Conservation (phyloP, 139 green algal genomes). For the Micractinium conductrix region DNA sequence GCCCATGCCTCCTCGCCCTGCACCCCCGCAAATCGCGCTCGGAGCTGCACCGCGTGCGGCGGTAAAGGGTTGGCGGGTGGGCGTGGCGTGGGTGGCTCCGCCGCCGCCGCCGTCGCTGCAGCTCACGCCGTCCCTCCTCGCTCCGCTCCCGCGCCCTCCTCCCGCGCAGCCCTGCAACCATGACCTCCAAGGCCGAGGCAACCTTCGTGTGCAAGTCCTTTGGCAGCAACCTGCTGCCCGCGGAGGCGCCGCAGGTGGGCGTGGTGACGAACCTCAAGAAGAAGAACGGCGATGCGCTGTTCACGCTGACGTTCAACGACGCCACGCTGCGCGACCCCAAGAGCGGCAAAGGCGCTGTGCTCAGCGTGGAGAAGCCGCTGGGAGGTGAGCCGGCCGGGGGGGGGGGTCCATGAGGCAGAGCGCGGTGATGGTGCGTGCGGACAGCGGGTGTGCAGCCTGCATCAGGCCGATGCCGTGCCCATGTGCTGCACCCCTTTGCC, state of each 20-base stretch:
- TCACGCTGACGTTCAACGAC: constrained; percentile 34
- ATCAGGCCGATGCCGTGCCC: no score
- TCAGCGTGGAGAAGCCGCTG: constrained; percentile 30
- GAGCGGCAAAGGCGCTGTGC: neutral
- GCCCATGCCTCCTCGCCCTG: no score
- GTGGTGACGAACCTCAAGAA: constrained; percentile 35
- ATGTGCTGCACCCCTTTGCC: no score
- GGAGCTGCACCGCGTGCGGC: no score
- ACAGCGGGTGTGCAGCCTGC: no score
- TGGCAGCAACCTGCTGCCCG: neutral
- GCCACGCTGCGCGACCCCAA: constrained; percentile 28
- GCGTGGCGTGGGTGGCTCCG: no score
- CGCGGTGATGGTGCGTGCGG: no score
- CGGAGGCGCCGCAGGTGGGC: neutral
- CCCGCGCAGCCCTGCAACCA: neutral
- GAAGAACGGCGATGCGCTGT: constrained; percentile 8
- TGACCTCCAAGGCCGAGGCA: constrained; percentile 27
- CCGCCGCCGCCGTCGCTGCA: neutral
- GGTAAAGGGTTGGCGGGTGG: no score
- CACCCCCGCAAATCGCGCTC: no score
- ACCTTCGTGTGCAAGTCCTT: constrained; percentile 25
- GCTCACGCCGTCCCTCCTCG: neutral
- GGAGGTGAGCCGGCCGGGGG: neutral
- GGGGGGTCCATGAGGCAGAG: neutral
- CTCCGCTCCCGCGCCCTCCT: neutral